Percentiles rank a stretch among this genome's conserved stretches.
Evolutionary conservation across 495 filamentous ascomycete species (phyloP).

Genomic region (Xylaria flabelliformis): DNA sequence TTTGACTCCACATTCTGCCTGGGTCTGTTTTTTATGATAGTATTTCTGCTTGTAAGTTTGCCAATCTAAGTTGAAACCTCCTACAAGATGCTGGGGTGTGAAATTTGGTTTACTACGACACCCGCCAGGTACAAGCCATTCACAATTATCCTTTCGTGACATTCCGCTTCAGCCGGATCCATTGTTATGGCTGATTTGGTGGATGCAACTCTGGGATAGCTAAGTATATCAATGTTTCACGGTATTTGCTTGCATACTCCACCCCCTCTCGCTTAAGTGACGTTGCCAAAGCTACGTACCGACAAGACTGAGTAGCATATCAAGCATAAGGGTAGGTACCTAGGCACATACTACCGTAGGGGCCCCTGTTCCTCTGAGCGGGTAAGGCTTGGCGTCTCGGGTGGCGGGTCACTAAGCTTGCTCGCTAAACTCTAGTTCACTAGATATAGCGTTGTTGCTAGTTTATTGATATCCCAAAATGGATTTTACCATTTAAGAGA

Average conservation of each 20-base stretch:
- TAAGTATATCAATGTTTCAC: neutral
- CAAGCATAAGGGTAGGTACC: neutral
- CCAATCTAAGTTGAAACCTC: neutral
- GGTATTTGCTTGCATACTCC: neutral
- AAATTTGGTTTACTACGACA: constrained; percentile 1
- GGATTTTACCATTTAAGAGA: too few species aligned
- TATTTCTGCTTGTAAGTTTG: neutral
- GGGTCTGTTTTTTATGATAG: neutral
- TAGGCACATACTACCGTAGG: too few species aligned
- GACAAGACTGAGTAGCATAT: neutral
- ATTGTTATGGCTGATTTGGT: constrained; percentile 4
- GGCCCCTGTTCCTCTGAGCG: too few species aligned
- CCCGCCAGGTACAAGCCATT: neutral
- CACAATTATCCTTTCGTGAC: neutral
- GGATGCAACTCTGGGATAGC: constrained; percentile 7
- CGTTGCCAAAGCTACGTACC: constrained; percentile 11
- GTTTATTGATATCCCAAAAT: too few species aligned
- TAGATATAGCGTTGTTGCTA: too few species aligned
- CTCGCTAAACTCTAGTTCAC: neutral
- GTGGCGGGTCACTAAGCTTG: neutral
- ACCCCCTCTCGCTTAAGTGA: constrained; percentile 9
- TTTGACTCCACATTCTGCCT: neutral
- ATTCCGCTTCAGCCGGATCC: neutral
- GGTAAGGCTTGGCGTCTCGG: neutral
- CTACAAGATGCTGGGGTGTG: neutral